Base-by-base conservation (phyloP, 495 filamentous ascomycete genomes). In the Podospora didyma region DNA sequence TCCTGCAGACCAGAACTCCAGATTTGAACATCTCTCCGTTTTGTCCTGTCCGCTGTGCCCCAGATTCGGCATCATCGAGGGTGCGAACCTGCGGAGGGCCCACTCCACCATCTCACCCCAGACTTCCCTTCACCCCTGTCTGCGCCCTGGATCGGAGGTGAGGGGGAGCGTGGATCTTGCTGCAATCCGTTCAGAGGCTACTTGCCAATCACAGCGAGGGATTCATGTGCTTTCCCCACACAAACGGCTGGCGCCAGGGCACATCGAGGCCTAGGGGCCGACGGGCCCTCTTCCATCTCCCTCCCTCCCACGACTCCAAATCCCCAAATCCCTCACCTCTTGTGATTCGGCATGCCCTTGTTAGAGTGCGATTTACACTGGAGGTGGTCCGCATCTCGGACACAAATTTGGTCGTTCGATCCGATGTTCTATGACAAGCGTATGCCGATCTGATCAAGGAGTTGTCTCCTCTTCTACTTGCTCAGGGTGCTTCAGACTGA, bases 211-310 rank as follows among this genome's bases (percentile, higher is more conserved):
- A 42, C 39, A 14, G n/a, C 12, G 39, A 14, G 7, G 14, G 5
- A 42, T 14, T 14, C 14, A 16, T 7, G 9, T 42, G 7, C 12
- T 42, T 7, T 42, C 50, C 50, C 51, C 62, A 54, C 59, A 63
- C 61, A 59, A 61, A 39, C 55, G 50, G 51, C 21, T 54, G 58
- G 47, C 59, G 47, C 48, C 53, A 45, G 49, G 49, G 37, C 6
- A 11, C 26, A 34, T 44, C 46, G 47, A 51, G 47, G 20, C 41
- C 17, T 37, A 58, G 59, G 66, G 61, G 64, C 66, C 66, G 63
- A 62, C 66, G 64, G 66, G 54, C 64, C 66, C 66, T 51, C 51
- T 54, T 67, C 34, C 34, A 37, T 16, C 34, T 10, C 34, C 34
- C 34, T 37, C 14, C 39, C 39, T 42, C n/a, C 51, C 35, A 53